Conservation (phyloP, 805 yeast genomes). For the Candida qinlingensis region DNA sequence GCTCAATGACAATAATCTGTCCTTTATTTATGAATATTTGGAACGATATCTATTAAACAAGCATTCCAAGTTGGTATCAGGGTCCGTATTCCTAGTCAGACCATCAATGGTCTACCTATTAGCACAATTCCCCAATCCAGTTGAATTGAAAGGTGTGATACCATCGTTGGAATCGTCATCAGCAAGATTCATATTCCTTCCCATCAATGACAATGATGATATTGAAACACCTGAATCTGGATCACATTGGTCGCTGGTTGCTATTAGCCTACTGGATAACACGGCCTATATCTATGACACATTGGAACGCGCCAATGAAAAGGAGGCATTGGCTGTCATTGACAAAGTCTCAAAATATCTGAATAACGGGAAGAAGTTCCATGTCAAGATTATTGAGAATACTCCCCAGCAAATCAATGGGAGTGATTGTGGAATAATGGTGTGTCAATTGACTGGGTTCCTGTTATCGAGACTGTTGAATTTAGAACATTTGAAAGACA, state of each 20-base stretch:
- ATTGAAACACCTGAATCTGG: conserved; percentile 59
- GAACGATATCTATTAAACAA: conserved; percentile 29
- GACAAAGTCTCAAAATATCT: conserved; percentile 21
- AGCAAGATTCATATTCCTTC: conserved; percentile 54
- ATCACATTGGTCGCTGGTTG: conserved; percentile 69
- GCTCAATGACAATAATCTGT: conserved; percentile 67
- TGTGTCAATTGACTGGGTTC: conserved; percentile 30
- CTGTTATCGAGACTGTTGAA: conserved; percentile 30
- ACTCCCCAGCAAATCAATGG: conserved; percentile 61
- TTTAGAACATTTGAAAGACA: conserved; percentile 21
- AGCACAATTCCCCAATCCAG: conserved; percentile 45
- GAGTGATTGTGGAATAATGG: conserved; percentile 55
- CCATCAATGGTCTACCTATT: conserved; percentile 66
- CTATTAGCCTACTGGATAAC: conserved; percentile 43
- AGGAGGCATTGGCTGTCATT: conserved; percentile 18
- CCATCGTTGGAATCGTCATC: conserved; percentile 34
- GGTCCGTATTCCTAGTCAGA: conserved; percentile 36
- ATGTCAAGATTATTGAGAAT: conserved; percentile 13
- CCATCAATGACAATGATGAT: conserved; percentile 62
- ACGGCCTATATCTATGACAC: conserved; percentile 53
- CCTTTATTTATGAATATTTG: conserved; percentile 57
- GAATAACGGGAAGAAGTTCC: conserved; percentile 17
- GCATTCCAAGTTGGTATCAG: conserved; percentile 21
- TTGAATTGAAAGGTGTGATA: conserved; percentile 36
- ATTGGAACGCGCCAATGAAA: conserved; percentile 30